Percentiles rank a stretch among this genome's conserved stretches.
These are phyloP conservation scores for Aureobasidium melanogenum DNA, from an alignment of 2,329 filamentous ascomycete species.

Conservation along the genomic window DNA sequence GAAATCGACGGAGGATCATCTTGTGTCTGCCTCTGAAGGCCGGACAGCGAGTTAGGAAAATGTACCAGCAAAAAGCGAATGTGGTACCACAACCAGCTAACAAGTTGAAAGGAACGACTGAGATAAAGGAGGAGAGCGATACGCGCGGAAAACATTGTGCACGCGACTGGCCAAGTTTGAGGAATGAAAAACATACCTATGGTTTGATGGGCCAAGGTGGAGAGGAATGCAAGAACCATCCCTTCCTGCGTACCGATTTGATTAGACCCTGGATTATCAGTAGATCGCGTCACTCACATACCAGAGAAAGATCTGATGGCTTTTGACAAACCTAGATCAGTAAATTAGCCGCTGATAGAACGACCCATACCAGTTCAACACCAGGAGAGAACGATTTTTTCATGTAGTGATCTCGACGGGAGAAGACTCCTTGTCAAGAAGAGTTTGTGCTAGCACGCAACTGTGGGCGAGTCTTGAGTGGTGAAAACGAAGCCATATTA, in stretches of 20 bases:
- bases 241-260: background rate
- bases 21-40: background rate
- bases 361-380: background rate
- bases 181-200: slow-evolving; percentile 12
- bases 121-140: slow-evolving; percentile 2
- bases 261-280: background rate
- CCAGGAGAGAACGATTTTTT: background rate
- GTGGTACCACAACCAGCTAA: background rate
- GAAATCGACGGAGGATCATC: background rate
- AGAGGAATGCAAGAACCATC: background rate
- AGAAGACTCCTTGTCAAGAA: background rate
- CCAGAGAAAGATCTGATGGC: background rate
- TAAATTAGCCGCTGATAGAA: too few species aligned
- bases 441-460: too few species aligned
- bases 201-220: slow-evolving; percentile 3
- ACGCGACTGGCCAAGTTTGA: background rate
- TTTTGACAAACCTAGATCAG: background rate
- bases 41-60: background rate
- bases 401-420: background rate
- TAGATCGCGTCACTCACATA: background rate
- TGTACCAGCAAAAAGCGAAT: background rate
- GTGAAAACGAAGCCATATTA: background rate
- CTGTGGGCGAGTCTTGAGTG: background rate
- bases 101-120: slow-evolving; percentile 1
- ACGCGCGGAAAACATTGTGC: background rate